Evolutionary conservation across 1,139 yeast species (phyloP).

Genomic region (Blastobotrys raffinosifermentans): DNA sequence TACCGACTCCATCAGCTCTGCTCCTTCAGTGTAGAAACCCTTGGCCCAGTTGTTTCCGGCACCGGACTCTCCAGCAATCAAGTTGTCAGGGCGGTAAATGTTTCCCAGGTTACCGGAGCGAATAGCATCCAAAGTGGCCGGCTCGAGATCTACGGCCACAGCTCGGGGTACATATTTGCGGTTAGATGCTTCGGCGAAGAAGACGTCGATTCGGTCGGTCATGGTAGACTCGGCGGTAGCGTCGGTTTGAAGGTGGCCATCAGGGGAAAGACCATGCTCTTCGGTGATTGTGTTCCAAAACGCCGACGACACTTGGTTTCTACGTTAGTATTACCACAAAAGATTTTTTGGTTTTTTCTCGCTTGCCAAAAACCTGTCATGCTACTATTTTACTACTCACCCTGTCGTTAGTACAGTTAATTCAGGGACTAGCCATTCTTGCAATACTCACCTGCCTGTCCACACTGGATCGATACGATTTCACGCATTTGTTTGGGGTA

Average conservation of each 20-base stretch:
- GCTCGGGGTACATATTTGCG: conserved; percentile 43
- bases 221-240: conserved; percentile 30
- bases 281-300: conserved; percentile 66
- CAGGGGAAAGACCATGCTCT: conserved; percentile 57
- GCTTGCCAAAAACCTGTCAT: not conserved
- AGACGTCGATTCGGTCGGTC: conserved; percentile 30
- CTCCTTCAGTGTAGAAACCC: conserved; percentile 44
- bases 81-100: conserved; percentile 42
- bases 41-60: conserved; percentile 49
- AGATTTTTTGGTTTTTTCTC: not conserved
- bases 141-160: conserved; percentile 42
- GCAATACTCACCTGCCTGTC: conserved; percentile 39
- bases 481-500: conserved; percentile 42
- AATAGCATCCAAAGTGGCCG: conserved; percentile 41
- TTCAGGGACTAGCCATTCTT: too few relatives aligned
- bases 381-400: not conserved
- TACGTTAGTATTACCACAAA: conserved; percentile 19
- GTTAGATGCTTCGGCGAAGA: conserved; percentile 32
- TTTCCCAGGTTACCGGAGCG: conserved; percentile 39
- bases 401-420: too few relatives aligned
- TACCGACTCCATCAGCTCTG: conserved; percentile 41
- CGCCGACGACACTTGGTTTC: conserved; percentile 66
- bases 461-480: conserved; percentile 40
- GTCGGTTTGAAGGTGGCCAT: conserved; percentile 36
- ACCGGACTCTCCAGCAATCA: conserved; percentile 40